Base-by-base conservation (phyloP, 1,284 basidiomycete genomes). In the Athelia sp. region DNA sequence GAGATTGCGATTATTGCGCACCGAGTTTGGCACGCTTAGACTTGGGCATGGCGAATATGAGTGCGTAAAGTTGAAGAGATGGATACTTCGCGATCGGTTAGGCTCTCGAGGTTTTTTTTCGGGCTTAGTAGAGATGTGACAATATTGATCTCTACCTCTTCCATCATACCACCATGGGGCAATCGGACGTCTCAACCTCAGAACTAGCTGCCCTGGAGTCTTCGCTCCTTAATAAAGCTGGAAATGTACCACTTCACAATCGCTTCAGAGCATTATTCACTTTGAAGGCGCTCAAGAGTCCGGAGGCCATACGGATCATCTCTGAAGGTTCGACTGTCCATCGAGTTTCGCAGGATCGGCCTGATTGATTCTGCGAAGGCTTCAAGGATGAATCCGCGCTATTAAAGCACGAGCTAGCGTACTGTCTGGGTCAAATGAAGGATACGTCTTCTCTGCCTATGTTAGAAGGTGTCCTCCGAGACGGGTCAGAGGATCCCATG, bases 371-470 rank as follows among this genome's bases (percentile, higher is more conserved):
- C 54, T 36, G 38, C 50, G 42, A 60, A 94, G 95, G 90, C 17
- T 93, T 98, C 63, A 67, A 72, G 31, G 94, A 97, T 66, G 79
- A 85, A 15, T 97, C 93, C 42, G 91, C 94, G 6, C 70, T 99
- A 46, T 79, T 99, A 45, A 98, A 98, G 66, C 96, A 99, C 67
- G 96, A 99, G 65, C 79, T 99, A 2, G 96, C 96, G 1, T 99
- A 99, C 65, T 96, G 95, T 56, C 80, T 99, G 1, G 96, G 96
- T 0, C 96, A 99, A 70, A 90, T 97, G 63, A 84, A 86, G 57
- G 79, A 81, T 44, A 62, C 70, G 0, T 75, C 75, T 10, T 97
- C 96, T 0, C 73, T 99, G 14, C 85, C 92, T 2, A 78, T 82
- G 14, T 79, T 99, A 3, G 87, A 90, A 65, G 66, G 72, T 2